phyloP scores from a whole-genome alignment of 805 yeast genomes.

The Danielia oregonensis region DNA sequence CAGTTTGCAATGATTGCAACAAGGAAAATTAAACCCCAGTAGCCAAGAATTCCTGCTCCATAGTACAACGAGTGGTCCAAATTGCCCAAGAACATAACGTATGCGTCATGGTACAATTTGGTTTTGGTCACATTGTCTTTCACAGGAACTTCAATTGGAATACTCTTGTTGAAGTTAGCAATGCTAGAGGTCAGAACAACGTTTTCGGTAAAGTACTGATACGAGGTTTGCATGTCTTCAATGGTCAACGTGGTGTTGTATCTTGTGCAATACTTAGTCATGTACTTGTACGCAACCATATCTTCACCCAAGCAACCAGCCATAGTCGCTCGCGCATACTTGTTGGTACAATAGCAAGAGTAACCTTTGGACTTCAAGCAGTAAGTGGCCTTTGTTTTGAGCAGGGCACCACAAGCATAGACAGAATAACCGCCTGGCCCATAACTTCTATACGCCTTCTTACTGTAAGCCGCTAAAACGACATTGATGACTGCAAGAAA shows the following conservation, averaged over 20 bases:
- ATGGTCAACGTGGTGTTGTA: conserved; percentile 51
- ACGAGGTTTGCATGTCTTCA: conserved; percentile 57
- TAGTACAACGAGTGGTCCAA: conserved; percentile 36
- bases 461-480: no score
- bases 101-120: conserved; percentile 17
- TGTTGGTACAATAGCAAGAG: background rate
- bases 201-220: conserved; percentile 11
- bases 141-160: conserved; percentile 19
- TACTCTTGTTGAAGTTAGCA: conserved; percentile 4
- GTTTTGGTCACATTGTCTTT: conserved; percentile 22
- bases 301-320: conserved; percentile 5
- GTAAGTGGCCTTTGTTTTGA: background rate
- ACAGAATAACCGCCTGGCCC: background rate
- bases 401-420: background rate
- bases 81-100: conserved; percentile 24
- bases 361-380: background rate
- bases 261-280: background rate
- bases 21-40: conserved; percentile 46
- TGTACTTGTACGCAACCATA: conserved; percentile 8
- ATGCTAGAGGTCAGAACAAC: conserved; percentile 12
- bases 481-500: no score
- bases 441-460: background rate
- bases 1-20: conserved; percentile 41
- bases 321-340: conserved; percentile 1
- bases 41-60: conserved; percentile 41